phyloP scores from a whole-genome alignment of 2,329 filamentous ascomycete species.

The Cladobotryum mycophilum region DNA sequence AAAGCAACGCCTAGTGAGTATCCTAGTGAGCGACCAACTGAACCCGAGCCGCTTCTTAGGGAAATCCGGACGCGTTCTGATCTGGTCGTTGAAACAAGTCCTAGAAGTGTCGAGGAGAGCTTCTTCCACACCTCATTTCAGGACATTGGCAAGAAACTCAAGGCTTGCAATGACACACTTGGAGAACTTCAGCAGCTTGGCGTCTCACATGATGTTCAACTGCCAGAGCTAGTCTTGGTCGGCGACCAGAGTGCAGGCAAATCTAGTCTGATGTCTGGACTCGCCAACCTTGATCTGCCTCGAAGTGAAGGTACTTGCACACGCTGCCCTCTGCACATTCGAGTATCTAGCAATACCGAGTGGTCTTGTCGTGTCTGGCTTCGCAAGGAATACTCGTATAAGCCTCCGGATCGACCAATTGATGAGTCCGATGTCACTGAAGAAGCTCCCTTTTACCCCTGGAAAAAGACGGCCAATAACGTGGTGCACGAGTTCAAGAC shows the following conservation, averaged over 20 bases:
- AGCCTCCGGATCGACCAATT: conserved; percentile 33
- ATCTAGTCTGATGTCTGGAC: conserved; percentile 59
- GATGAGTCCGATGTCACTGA: conserved; percentile 42
- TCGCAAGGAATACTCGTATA: conserved; percentile 56
- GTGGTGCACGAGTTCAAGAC: conserved; percentile 56
- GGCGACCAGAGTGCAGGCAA: conserved; percentile 85
- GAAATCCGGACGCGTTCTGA: conserved; percentile 29
- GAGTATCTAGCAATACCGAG: conserved; percentile 49
- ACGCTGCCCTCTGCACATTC: conserved; percentile 73
- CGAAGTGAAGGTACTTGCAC: conserved; percentile 67
- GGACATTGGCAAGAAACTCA: conserved; percentile 57
- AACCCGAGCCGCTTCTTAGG: conserved; percentile 29
- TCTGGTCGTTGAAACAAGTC: conserved; percentile 16
- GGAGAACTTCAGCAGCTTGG: conserved; percentile 65
- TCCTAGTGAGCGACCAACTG: conserved; percentile 29
- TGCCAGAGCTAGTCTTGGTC: conserved; percentile 76
- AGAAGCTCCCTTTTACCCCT: conserved; percentile 56
- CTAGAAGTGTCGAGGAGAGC: conserved; percentile 27
- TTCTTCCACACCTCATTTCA: conserved; percentile 39
- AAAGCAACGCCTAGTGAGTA: conserved; percentile 33
- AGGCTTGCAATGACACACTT: conserved; percentile 59
- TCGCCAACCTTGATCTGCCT: conserved; percentile 65
- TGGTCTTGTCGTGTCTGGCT: conserved; percentile 68
- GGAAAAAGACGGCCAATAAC: conserved; percentile 44
- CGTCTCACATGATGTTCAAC: conserved; percentile 61